A percentile compares a stretch with the other conserved stretches of the same genome.
Conservation (phyloP, 2,329 filamentous ascomycete species). For the Alternaria consortialis region DNA sequence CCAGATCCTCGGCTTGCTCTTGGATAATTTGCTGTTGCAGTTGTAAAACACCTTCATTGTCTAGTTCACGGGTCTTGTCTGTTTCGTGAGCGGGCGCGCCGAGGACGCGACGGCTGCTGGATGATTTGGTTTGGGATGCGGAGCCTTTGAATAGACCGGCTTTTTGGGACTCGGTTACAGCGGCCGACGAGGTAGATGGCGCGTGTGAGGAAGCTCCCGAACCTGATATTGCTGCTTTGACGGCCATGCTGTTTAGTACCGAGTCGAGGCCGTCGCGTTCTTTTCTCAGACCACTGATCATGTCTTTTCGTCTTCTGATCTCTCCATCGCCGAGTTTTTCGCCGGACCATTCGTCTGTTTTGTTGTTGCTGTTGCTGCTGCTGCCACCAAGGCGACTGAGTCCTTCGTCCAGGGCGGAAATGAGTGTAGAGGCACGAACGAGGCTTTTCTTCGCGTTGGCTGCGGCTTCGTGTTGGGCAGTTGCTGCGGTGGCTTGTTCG, state of each 20-base stretch:
- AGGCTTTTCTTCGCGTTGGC: conserved; percentile 79
- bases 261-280: conserved; percentile 80
- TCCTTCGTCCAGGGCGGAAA: conserved; percentile 72
- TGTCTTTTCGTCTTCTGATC: conserved; percentile 73
- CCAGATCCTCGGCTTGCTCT: conserved; percentile 78
- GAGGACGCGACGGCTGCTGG: conserved; percentile 69
- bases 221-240: conserved; percentile 57
- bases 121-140: neutral
- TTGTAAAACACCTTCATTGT: conserved; percentile 77
- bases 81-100: conserved; percentile 79
- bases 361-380: conserved; percentile 19
- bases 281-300: conserved; percentile 73
- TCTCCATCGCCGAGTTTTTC: conserved; percentile 76
- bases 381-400: conserved; percentile 55
- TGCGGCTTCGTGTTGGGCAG: conserved; percentile 72
- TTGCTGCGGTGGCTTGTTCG: conserved; percentile 68
- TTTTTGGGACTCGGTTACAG: conserved; percentile 48
- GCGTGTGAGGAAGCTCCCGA: conserved; percentile 45
- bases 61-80: conserved; percentile 76
- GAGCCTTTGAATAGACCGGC: conserved; percentile 47
- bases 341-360: conserved; percentile 51
- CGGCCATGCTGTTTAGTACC: conserved; percentile 70
- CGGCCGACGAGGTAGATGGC: conserved; percentile 43
- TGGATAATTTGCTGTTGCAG: conserved; percentile 77
- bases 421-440: conserved; percentile 71